A percentile compares a stretch with the other conserved stretches of the same genome.
Conservation (phyloP, 1,139 yeast species). For the Trichomonascaceae sp. region DNA sequence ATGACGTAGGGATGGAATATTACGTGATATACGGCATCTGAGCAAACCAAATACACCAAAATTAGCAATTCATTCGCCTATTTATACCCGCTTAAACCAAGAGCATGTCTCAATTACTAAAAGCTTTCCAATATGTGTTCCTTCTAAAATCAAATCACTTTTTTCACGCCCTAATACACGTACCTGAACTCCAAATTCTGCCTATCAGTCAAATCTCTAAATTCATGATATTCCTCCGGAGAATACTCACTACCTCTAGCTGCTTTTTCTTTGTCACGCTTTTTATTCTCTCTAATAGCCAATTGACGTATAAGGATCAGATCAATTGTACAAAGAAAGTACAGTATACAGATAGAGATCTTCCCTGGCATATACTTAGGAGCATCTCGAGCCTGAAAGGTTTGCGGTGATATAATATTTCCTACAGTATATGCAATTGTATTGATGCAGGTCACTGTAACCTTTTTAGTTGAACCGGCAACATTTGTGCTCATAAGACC, state of each 20-base stretch:
- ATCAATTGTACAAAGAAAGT: slow-evolving; percentile 26
- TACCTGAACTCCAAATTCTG: slow-evolving; percentile 59
- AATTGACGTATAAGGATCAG: slow-evolving; percentile 30
- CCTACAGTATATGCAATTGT: slow-evolving; percentile 52
- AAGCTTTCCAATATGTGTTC: background rate
- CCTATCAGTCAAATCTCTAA: slow-evolving; percentile 56
- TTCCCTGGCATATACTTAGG: slow-evolving; percentile 45
- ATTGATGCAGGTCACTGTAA: slow-evolving; percentile 38
- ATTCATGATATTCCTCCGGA: slow-evolving; percentile 36
- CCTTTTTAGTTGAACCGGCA: slow-evolving; percentile 53
- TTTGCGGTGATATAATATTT: slow-evolving; percentile 50
- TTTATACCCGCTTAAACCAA: background rate
- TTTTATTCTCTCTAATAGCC: slow-evolving; percentile 30
- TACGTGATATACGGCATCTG: background rate
- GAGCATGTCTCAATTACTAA: background rate
- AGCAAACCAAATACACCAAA: background rate
- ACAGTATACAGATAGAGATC: slow-evolving; percentile 36
- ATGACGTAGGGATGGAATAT: background rate
- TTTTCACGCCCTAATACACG: slow-evolving; percentile 8
- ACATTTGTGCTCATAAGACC: slow-evolving; percentile 45
- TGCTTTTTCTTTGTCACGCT: slow-evolving; percentile 17
- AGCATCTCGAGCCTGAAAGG: slow-evolving; percentile 44
- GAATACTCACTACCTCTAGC: slow-evolving; percentile 35
- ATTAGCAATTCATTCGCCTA: background rate
- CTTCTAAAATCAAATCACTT: background rate